These are phyloP conservation scores for Sequoia sempervirens DNA, from an alignment of 75 land plant genomes.

Conservation along the genomic window DNA sequence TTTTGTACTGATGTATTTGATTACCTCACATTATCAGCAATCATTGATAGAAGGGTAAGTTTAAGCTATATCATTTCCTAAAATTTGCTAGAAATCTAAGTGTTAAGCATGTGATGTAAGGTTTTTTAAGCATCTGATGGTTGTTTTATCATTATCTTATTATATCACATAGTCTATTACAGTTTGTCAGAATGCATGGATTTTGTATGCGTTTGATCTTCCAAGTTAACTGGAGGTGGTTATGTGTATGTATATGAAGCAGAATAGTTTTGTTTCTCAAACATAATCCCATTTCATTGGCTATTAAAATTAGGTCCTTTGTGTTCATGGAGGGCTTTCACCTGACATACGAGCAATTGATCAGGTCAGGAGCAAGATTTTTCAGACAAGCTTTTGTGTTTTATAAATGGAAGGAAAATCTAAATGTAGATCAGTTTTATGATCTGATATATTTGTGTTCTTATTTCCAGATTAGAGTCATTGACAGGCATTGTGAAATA, in stretches of 20 bases:
- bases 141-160: neutral
- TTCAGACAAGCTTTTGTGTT: neutral
- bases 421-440: constrained; percentile 34
- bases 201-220: neutral
- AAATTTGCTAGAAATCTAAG: constrained; percentile 28
- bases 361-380: constrained; percentile 56
- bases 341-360: constrained; percentile 97
- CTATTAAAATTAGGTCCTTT: constrained; percentile 64
- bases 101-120: constrained; percentile 33
- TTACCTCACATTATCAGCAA: constrained; percentile 95
- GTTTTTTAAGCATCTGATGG: neutral
- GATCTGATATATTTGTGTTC: constrained; percentile 31
- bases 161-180: neutral
- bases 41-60: constrained; percentile 92
- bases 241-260: neutral
- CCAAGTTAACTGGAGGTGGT: neutral
- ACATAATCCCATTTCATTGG: neutral
- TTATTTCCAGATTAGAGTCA: constrained; percentile 75
- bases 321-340: constrained; percentile 99
- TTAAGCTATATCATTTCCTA: constrained; percentile 16
- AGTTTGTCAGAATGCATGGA: neutral
- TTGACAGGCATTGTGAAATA: constrained; percentile 96
- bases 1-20: constrained; percentile 99
- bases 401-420: neutral
- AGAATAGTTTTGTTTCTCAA: neutral